Evolutionary conservation across 2,329 filamentous ascomycete genomes (phyloP).

Genomic region (Ophiostoma australiae): DNA sequence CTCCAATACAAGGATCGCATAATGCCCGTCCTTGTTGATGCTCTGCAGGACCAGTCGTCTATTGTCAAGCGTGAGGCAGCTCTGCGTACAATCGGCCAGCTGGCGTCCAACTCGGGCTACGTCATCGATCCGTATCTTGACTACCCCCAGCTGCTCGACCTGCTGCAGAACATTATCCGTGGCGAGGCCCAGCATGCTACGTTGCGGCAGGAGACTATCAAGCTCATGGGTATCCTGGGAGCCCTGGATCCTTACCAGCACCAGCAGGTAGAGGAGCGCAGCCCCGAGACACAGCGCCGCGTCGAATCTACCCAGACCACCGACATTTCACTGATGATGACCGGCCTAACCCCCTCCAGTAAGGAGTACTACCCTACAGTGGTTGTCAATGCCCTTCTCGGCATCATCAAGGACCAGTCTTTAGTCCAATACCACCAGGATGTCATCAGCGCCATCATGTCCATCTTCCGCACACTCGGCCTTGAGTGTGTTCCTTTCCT

Average conservation of each 20-base stretch:
- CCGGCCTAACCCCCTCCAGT: conserved; percentile 87
- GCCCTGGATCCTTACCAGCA: conserved; percentile 95
- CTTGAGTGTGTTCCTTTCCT: conserved; percentile 95
- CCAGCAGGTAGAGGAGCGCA: conserved; percentile 83
- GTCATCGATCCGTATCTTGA: conserved; percentile 95
- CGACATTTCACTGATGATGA: conserved; percentile 97
- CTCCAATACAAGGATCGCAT: conserved; percentile 81
- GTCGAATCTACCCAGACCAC: conserved; percentile 65
- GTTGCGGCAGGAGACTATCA: conserved; percentile 89
- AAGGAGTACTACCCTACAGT: conserved; percentile 99
- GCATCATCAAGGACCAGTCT: conserved; percentile 86
- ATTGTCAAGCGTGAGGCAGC: conserved; percentile 86
- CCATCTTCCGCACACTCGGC: conserved; percentile 93
- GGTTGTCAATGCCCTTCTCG: conserved; percentile 90
- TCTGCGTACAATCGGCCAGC: conserved; percentile 80
- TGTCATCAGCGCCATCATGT: conserved; percentile 97
- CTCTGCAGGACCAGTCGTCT: conserved; percentile 89
- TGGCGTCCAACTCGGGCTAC: conserved; percentile 94
- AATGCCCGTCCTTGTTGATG: conserved; percentile 93
- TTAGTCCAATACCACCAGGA: conserved; percentile 85
- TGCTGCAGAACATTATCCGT: conserved; percentile 89
- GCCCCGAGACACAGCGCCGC: conserved; percentile 70
- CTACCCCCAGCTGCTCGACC: conserved; percentile 87
- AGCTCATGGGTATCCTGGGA: conserved; percentile 90
- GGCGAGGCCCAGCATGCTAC: conserved; percentile 79